Evolutionary conservation across 2,329 filamentous ascomycete species (phyloP), one percentile per base, ranked within the genome.

Genomic region (Apiospora saccharicola): DNA sequence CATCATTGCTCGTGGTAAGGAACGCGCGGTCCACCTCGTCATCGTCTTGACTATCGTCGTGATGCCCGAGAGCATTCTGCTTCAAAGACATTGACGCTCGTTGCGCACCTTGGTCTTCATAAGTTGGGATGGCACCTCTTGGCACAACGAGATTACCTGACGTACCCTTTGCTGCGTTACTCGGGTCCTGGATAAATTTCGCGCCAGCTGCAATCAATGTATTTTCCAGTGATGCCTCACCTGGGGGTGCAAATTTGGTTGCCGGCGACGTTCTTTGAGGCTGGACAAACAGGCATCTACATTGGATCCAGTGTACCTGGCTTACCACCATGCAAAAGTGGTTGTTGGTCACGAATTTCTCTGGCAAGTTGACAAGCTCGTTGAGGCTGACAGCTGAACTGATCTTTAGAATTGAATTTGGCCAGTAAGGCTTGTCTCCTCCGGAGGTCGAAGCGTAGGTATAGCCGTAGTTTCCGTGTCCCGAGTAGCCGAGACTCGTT

Each of bases 261-360:
- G 16, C 16, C 53, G 8, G 6, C 26, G 26, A 19, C 6, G 7
- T 16, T 16, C 4, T 47, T 10, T 37, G 30, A 43, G 71, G 67
- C 49, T 44, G 51, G 26, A 86, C 90, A 75, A 98, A 93, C 1
- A 98, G 86, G 81, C 97, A 98, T 61, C 95, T 89, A 37, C 94
- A 95, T 78, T 97, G 94, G 73, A 97, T 95, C 95, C 95, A 98
- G 77, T 97, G 92, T 13, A 92, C 83, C 64, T 94, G 86, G 37
- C 88, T 80, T 1, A 98, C 90, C 12, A 98, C 95, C 67, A 93
- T 90, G 82, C 91, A 90, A 0, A 92, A 92, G 0, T 0, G 75
- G 0, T 12, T 76, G 74, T 84, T 87, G 16, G 22, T 8, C 6
- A 87, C 81, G 77, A 93, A 98, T 64, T 91, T 78, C 0, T 80